Percentiles rank a stretch among this genome's conserved stretches.
These are phyloP conservation scores for Pseudozyma sp. DNA, from an alignment of 1,284 basidiomycete genomes.

Conservation along the genomic window DNA sequence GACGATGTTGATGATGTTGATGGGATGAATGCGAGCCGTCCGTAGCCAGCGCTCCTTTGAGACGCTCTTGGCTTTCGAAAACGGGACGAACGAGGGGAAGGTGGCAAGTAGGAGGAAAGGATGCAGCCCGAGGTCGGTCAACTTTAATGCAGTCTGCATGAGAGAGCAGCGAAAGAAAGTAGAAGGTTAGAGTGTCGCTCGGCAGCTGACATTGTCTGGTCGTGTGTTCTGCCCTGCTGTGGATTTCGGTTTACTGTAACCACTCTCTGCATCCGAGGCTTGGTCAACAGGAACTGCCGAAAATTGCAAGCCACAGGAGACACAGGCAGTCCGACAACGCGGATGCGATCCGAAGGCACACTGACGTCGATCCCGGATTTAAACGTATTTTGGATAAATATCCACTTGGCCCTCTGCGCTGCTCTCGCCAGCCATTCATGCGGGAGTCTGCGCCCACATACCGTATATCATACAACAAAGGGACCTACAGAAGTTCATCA, in stretches of 20 bases:
- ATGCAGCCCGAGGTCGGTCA: neutral
- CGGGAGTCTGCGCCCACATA: neutral
- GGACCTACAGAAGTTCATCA: too few species aligned
- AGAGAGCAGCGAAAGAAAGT: too few species aligned
- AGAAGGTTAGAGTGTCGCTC: too few species aligned
- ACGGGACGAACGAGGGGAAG: too few species aligned
- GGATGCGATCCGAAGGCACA: slow-evolving; percentile 19
- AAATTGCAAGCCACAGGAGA: neutral
- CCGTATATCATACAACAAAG: too few species aligned
- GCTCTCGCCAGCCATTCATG: neutral
- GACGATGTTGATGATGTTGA: neutral
- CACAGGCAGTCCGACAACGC: neutral
- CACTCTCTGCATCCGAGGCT: neutral
- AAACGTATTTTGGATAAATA: slow-evolving; percentile 1
- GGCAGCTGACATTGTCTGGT: too few species aligned
- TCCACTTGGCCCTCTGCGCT: neutral
- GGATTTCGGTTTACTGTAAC: neutral
- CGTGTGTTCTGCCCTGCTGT: too few species aligned
- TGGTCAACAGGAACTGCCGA: neutral
- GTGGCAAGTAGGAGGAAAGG: too few species aligned
- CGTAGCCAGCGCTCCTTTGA: neutral
- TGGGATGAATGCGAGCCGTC: neutral
- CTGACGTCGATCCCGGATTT: slow-evolving; percentile 3
- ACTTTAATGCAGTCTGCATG: neutral
- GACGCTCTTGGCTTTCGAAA: too few species aligned